These are phyloP conservation scores for Eremothecium gossypii DNA, from an alignment of 1,139 yeast species.

Conservation along the genomic window DNA sequence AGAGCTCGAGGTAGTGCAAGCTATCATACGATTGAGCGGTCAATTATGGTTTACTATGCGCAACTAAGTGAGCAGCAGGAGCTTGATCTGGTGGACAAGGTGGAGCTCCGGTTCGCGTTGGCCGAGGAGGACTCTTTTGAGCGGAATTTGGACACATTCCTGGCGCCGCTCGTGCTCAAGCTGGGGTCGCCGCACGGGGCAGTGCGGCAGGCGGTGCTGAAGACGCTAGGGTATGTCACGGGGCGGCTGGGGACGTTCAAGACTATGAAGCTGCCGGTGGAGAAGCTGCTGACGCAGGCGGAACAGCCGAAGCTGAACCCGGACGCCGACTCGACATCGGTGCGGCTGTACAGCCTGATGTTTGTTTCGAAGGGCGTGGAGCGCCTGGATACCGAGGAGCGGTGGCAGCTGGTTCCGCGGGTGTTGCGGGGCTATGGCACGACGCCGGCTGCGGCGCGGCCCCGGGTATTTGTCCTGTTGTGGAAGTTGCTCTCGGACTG, in stretches of 20 bases:
- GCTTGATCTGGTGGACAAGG: slow-evolving; percentile 54
- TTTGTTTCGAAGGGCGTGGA: slow-evolving; percentile 61
- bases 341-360: slow-evolving; percentile 55
- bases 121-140: slow-evolving; percentile 68
- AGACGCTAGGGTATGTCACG: slow-evolving; percentile 56
- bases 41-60: slow-evolving; percentile 1
- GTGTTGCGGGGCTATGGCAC: slow-evolving; percentile 40
- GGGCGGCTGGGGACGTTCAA: slow-evolving; percentile 58
- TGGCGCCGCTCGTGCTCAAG: slow-evolving; percentile 73
- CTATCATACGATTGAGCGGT: not conserved
- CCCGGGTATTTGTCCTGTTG: slow-evolving; percentile 55
- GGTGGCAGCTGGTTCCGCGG: slow-evolving; percentile 36
- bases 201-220: slow-evolving; percentile 63
- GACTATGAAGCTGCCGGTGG: slow-evolving; percentile 49
- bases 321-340: slow-evolving; percentile 41
- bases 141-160: slow-evolving; percentile 47
- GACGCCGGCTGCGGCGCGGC: slow-evolving; percentile 34
- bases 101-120: slow-evolving; percentile 74
- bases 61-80: slow-evolving; percentile 36
- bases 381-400: slow-evolving; percentile 35
- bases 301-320: slow-evolving; percentile 40
- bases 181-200: slow-evolving; percentile 59
- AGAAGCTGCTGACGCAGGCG: slow-evolving; percentile 54
- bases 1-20: too few species aligned
- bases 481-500: slow-evolving; percentile 45